Percentiles rank a stretch among this genome's conserved stretches.
Conservation (phyloP, 2,329 filamentous ascomycete species). For the Talaromyces piceae region DNA sequence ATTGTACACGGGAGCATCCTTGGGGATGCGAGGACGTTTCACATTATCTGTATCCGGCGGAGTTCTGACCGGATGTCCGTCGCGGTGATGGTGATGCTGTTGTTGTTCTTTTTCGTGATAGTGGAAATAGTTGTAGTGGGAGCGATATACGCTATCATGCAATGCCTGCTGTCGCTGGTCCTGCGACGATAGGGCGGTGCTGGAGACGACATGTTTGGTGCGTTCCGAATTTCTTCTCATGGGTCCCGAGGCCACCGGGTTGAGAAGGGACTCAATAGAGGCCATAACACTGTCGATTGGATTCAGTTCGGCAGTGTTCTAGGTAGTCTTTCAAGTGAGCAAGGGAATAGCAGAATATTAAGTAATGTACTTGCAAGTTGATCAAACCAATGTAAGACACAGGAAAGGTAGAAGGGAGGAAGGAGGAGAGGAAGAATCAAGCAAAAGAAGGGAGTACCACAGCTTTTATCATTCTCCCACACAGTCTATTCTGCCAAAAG, state of each 20-base stretch:
- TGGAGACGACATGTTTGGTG: too few relatives aligned
- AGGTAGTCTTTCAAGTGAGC: background rate
- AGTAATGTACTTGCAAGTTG: background rate
- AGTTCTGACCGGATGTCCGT: slow-evolving; percentile 2
- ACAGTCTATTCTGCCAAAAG: background rate
- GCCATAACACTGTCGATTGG: slow-evolving; percentile 3
- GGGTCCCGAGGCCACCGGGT: slow-evolving; percentile 2
- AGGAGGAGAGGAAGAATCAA: background rate
- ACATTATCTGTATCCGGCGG: background rate
- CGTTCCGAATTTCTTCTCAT: background rate
- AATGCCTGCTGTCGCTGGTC: too few relatives aligned
- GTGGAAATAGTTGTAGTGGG: too few relatives aligned
- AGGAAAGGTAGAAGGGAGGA: background rate
- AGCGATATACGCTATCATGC: too few relatives aligned
- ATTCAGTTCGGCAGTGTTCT: background rate
- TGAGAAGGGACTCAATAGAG: slow-evolving; percentile 11
- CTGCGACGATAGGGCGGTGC: too few relatives aligned
- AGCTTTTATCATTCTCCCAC: background rate
- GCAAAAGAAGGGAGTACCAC: background rate
- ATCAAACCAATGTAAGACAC: background rate
- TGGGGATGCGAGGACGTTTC: slow-evolving; percentile 47
- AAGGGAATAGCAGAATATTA: background rate
- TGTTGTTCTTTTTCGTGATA: background rate
- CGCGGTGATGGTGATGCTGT: background rate
- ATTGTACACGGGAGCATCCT: slow-evolving; percentile 57